phyloP scores from a whole-genome alignment of 257 asterid species.

The Euphrasia confusa region DNA sequence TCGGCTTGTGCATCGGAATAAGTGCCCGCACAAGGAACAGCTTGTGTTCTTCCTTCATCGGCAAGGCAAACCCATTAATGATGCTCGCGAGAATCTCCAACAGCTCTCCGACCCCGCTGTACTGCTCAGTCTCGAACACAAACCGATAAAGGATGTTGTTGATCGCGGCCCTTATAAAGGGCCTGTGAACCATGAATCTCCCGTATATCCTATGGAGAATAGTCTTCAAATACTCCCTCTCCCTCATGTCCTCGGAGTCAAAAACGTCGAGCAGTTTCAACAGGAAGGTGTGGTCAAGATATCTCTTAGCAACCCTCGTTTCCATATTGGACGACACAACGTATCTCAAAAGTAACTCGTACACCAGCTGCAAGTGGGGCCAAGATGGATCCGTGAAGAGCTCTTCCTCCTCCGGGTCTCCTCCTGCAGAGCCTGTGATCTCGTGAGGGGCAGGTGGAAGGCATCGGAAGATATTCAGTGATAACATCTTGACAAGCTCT shows the following conservation, averaged over 20 bases:
- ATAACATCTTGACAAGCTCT: constrained; percentile 73
- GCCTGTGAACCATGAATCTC: constrained; percentile 88
- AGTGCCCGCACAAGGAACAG: constrained; percentile 79
- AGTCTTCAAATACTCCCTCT: constrained; percentile 89
- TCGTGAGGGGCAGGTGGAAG: constrained; percentile 69
- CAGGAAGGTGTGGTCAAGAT: constrained; percentile 74
- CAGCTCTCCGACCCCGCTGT: constrained; percentile 68
- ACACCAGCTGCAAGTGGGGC: constrained; percentile 88
- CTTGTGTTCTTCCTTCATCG: constrained; percentile 97
- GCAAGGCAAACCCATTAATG: constrained; percentile 79
- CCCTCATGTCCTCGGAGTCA: constrained; percentile 83
- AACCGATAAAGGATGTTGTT: constrained; percentile 67
- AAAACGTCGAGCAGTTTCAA: constrained; percentile 60
- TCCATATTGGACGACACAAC: constrained; percentile 65
- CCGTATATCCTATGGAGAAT: constrained; percentile 84
- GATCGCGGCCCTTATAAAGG: constrained; percentile 70
- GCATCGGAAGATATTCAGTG: constrained; percentile 61
- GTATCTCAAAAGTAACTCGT: constrained; percentile 67
- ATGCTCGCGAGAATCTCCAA: constrained; percentile 84
- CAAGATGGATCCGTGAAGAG: constrained; percentile 71
- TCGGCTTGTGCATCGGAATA: constrained; percentile 85
- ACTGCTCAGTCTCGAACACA: constrained; percentile 80
- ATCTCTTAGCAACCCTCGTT: constrained; percentile 66
- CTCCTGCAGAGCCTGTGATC: constrained; percentile 42
- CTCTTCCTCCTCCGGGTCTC: constrained; percentile 89